Conservation (phyloP, 2,329 filamentous ascomycete species). For the Ophiostoma populinum region DNA sequence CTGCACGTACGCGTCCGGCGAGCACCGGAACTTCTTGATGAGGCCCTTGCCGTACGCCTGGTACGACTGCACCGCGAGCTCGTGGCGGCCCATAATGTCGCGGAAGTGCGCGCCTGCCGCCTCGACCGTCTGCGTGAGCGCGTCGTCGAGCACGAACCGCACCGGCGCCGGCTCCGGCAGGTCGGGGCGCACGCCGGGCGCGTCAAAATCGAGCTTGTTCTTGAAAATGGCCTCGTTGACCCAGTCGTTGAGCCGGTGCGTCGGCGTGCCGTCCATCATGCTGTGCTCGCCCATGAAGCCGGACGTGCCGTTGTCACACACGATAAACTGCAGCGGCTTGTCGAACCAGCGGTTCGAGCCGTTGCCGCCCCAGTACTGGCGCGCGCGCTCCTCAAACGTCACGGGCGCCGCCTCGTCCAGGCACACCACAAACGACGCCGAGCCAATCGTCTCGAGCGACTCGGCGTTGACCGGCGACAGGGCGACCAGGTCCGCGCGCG, state of each 20-base stretch:
- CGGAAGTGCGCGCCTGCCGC: constrained; percentile 64
- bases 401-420: constrained; percentile 82
- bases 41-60: constrained; percentile 95
- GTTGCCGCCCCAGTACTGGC: constrained; percentile 96
- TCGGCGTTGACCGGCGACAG: constrained; percentile 66
- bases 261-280: constrained; percentile 99
- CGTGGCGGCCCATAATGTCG: constrained; percentile 67
- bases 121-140: constrained; percentile 62
- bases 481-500: constrained; percentile 56
- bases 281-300: constrained; percentile 98
- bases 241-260: constrained; percentile 91
- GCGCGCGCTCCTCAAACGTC: constrained; percentile 86
- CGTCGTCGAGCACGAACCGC: constrained; percentile 59
- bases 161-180: constrained; percentile 66
- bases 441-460: constrained; percentile 66
- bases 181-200: constrained; percentile 60
- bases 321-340: constrained; percentile 93
- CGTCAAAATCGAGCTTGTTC: constrained; percentile 82
- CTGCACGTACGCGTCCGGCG: constrained; percentile 91
- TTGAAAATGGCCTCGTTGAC: constrained; percentile 82
- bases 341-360: constrained; percentile 94
- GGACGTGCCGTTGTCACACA: constrained; percentile 94
- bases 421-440: constrained; percentile 79
- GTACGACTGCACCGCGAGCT: constrained; percentile 87
- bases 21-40: constrained; percentile 99